Percentiles rank a stretch among this genome's conserved stretches.
Conservation (phyloP, 2,329 filamentous ascomycete species). For the Emergomyces orientalis region DNA sequence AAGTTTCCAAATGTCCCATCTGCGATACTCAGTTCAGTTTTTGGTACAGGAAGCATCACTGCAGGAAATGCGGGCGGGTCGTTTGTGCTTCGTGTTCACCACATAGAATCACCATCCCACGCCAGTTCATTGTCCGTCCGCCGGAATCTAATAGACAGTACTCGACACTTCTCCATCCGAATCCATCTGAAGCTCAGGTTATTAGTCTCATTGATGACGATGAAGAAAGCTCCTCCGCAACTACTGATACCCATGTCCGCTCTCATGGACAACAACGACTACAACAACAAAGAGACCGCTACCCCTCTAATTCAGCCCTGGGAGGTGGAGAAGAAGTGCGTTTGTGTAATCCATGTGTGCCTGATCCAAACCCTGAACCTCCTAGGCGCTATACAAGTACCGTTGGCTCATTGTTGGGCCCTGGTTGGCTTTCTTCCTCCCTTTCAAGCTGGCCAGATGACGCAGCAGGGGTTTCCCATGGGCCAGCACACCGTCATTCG, state of each 20-base stretch:
- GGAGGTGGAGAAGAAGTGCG: slow-evolving; percentile 60
- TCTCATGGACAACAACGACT: slow-evolving; percentile 13
- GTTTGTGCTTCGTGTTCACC: slow-evolving; percentile 86
- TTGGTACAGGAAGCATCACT: slow-evolving; percentile 86
- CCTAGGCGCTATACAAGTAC: slow-evolving; percentile 30
- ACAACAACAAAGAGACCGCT: slow-evolving; percentile 16
- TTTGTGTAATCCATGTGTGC: slow-evolving; percentile 64
- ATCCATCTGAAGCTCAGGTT: slow-evolving; percentile 38
- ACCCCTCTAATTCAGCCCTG: slow-evolving; percentile 40
- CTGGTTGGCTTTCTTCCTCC: neutral
- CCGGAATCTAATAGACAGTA: slow-evolving; percentile 42
- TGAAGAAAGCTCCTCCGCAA: slow-evolving; percentile 13
- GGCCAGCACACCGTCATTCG: neutral
- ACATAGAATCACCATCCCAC: slow-evolving; percentile 87
- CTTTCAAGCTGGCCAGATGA: neutral
- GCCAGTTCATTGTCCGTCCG: slow-evolving; percentile 82
- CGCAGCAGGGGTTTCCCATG: neutral
- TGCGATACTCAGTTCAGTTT: slow-evolving; percentile 72
- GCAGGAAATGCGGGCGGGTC: slow-evolving; percentile 89
- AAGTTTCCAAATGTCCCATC: slow-evolving; percentile 75
- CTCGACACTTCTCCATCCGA: slow-evolving; percentile 33
- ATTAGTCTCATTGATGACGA: slow-evolving; percentile 39
- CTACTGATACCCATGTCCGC: neutral
- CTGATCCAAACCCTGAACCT: slow-evolving; percentile 55
- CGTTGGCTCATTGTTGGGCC: neutral